Conservation (phyloP, 2,329 filamentous ascomycete genomes). For the Bimuria novae-zelandiae region DNA sequence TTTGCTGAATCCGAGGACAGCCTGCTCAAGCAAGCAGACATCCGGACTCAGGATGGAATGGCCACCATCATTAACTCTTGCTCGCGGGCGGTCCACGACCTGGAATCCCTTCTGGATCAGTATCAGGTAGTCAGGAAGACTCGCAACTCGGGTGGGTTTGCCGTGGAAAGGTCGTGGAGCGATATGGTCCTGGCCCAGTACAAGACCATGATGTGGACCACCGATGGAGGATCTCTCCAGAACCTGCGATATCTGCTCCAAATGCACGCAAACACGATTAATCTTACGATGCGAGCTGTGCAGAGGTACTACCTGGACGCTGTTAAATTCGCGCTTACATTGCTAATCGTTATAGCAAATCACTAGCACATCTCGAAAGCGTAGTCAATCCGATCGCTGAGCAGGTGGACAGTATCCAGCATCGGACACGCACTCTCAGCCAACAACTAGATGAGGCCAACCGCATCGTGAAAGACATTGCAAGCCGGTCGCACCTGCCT, state of each 20-base stretch:
- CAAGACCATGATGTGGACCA: constrained; percentile 52
- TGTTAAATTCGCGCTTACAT: background rate
- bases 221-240: constrained; percentile 49
- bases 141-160: constrained; percentile 46
- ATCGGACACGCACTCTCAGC: constrained; percentile 24
- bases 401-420: constrained; percentile 38
- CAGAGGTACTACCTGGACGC: constrained; percentile 41
- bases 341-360: constrained; percentile 36
- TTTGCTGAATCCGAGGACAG: constrained; percentile 41
- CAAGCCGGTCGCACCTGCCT: constrained; percentile 16
- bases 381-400: constrained; percentile 38
- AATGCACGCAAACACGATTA: constrained; percentile 50
- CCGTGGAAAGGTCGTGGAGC: constrained; percentile 52
- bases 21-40: constrained; percentile 42
- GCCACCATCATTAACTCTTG: constrained; percentile 47
- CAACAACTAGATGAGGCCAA: constrained; percentile 39
- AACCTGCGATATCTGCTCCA: constrained; percentile 48
- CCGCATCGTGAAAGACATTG: constrained; percentile 33
- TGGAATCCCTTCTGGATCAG: constrained; percentile 52
- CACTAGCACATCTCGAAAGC: constrained; percentile 36
- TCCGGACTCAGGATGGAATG: constrained; percentile 45
- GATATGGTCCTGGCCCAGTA: constrained; percentile 49
- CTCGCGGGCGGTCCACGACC: constrained; percentile 47
- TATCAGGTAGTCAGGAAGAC: constrained; percentile 52
- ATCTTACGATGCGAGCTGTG: constrained; percentile 47